Evolutionary conservation across 1,139 yeast species (phyloP).

Genomic region (Candida albicans): DNA sequence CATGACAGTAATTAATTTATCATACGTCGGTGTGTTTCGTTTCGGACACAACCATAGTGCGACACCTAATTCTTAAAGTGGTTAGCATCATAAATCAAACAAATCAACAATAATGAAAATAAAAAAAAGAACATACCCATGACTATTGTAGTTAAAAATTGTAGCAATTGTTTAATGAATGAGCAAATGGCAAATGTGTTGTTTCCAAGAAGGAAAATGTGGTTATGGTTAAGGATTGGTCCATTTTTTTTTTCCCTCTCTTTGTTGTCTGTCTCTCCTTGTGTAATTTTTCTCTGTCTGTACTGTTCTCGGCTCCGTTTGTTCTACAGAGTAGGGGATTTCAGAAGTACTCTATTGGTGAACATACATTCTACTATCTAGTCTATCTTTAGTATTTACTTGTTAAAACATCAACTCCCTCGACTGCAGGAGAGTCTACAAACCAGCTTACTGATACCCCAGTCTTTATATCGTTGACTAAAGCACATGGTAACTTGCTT

Average conservation of each 20-base stretch:
- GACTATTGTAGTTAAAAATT: neutral
- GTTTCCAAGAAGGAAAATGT: no score
- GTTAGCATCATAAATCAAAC: slow-evolving; percentile 15
- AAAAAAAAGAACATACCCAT: slow-evolving; percentile 23
- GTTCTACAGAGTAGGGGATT: neutral
- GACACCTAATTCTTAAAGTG: slow-evolving; percentile 35
- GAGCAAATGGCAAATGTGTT: neutral
- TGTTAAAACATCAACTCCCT: slow-evolving; percentile 54
- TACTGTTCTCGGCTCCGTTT: neutral
- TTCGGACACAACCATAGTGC: slow-evolving; percentile 81
- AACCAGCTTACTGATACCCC: slow-evolving; percentile 69
- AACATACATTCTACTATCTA: neutral
- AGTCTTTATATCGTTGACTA: slow-evolving; percentile 57
- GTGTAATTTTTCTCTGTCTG: no score
- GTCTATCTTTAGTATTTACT: slow-evolving; percentile 40
- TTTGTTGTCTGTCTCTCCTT: no score
- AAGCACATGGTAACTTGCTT: slow-evolving; percentile 63
- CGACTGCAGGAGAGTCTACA: slow-evolving; percentile 72
- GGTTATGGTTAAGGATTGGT: no score
- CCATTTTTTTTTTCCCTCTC: no score
- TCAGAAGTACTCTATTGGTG: neutral
- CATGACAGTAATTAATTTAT: slow-evolving; percentile 60
- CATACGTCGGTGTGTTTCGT: slow-evolving; percentile 52
- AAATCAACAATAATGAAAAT: neutral
- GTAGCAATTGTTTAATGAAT: neutral